Evolutionary conservation across 1,139 yeast species (phyloP).

Genomic region (Sugiyamaella paludigena): DNA sequence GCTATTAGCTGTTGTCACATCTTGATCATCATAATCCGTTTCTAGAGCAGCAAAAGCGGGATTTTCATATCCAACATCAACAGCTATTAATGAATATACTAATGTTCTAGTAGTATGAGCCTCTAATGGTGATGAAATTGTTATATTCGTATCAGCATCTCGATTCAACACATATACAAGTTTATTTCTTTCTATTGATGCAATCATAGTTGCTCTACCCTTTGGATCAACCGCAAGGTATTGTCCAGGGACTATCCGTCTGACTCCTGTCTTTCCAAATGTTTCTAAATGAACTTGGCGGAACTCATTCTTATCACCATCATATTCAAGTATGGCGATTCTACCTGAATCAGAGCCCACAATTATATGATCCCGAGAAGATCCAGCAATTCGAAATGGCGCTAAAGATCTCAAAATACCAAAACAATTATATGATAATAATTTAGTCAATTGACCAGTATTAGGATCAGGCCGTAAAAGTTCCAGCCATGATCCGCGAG

Average conservation of each 20-base stretch:
- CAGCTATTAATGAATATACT: constrained; percentile 55
- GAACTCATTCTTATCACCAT: constrained; percentile 44
- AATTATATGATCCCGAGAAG: constrained; percentile 56
- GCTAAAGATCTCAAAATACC: constrained; percentile 57
- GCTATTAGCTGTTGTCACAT: constrained; percentile 3
- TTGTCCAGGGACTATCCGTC: constrained; percentile 75
- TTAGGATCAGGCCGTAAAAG: constrained; percentile 52
- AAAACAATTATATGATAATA: constrained; percentile 51
- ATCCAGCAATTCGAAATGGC: constrained; percentile 52
- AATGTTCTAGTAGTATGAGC: constrained; percentile 52
- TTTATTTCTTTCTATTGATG: constrained; percentile 72
- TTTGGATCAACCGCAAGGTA: constrained; percentile 71
- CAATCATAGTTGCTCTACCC: constrained; percentile 66
- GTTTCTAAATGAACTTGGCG: constrained; percentile 60
- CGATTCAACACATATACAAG: constrained; percentile 58
- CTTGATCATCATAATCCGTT: constrained; percentile 45
- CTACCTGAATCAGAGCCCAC: constrained; percentile 82
- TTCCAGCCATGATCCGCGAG: constrained; percentile 54
- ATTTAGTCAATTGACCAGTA: constrained; percentile 52
- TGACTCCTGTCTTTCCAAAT: constrained; percentile 68
- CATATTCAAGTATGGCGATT: constrained; percentile 55
- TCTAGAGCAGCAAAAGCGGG: constrained; percentile 85
- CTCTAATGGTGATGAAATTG: constrained; percentile 73
- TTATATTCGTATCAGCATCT: constrained; percentile 47
- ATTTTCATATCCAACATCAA: constrained; percentile 77